Conservation (phyloP, 306 rosid species). For the Quercus aquifolioides region DNA sequence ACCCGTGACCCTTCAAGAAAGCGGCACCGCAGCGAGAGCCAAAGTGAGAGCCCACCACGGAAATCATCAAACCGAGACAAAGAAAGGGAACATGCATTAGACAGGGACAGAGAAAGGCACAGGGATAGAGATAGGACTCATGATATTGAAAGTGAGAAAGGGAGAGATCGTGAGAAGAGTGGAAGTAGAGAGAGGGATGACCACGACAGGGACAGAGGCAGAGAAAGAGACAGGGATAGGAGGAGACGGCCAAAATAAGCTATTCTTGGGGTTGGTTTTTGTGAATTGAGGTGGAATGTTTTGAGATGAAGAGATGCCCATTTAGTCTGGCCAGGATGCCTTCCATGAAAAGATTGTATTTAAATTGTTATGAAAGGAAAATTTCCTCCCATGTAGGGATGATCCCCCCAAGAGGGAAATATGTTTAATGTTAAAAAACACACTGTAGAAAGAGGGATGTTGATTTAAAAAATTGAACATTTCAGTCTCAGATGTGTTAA, state of each 20-base stretch:
- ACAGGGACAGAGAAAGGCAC: constrained; percentile 63
- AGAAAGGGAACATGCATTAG: constrained; percentile 65
- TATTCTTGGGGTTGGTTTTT: constrained; percentile 10
- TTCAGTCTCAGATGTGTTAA: too few species aligned
- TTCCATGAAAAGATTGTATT: constrained; percentile 20
- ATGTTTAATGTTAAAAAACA: neutral
- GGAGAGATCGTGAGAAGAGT: constrained; percentile 65
- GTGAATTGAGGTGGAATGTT: constrained; percentile 11
- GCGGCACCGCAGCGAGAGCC: constrained; percentile 71
- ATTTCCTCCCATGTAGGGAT: neutral
- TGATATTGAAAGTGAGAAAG: constrained; percentile 60
- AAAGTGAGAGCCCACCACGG: constrained; percentile 64
- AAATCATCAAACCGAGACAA: constrained; percentile 62
- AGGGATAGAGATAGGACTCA: constrained; percentile 47
- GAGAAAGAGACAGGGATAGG: constrained; percentile 57
- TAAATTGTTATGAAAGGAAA: constrained; percentile 8
- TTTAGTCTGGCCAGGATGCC: constrained; percentile 10
- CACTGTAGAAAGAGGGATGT: neutral
- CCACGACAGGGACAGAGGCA: constrained; percentile 65
- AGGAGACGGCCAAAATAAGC: constrained; percentile 64
- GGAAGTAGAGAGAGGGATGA: constrained; percentile 95
- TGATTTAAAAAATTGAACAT: neutral
- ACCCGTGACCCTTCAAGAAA: constrained; percentile 59
- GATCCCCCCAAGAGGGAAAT: constrained; percentile 14
- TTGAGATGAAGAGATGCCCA: constrained; percentile 10